Evolutionary conservation across 805 yeast species (phyloP).

Genomic region (Myxozyma udenii): DNA sequence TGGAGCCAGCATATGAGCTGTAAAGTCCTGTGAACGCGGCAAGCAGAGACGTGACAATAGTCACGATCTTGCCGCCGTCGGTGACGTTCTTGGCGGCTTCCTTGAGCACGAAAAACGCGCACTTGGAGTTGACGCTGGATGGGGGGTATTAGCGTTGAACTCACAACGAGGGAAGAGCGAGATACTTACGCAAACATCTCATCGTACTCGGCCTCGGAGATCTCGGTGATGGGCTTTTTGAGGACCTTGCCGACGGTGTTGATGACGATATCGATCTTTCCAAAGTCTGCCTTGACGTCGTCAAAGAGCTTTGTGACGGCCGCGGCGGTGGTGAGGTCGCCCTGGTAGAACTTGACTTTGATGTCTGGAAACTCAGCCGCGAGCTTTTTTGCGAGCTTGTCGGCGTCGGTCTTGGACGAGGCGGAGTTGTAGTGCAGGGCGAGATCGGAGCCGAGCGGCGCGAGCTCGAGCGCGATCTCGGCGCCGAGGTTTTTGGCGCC

Average conservation of each 20-base stretch:
- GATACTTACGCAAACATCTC: slow-evolving; percentile 50
- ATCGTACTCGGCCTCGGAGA: slow-evolving; percentile 55
- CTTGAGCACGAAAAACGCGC: slow-evolving; percentile 60
- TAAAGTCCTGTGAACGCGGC: slow-evolving; percentile 64
- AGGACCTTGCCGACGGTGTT: slow-evolving; percentile 66
- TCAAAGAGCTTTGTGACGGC: slow-evolving; percentile 48
- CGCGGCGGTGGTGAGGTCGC: slow-evolving; percentile 40
- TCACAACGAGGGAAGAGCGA: no score
- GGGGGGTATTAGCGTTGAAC: no score
- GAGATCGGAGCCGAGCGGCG: slow-evolving; percentile 51
- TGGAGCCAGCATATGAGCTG: slow-evolving; percentile 69
- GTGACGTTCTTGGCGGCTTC: slow-evolving; percentile 53
- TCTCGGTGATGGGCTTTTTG: slow-evolving; percentile 57
- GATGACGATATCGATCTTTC: slow-evolving; percentile 59
- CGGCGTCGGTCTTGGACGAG: slow-evolving; percentile 38
- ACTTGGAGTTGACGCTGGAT: slow-evolving; percentile 55
- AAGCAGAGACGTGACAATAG: slow-evolving; percentile 59
- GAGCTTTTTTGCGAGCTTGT: slow-evolving; percentile 18
- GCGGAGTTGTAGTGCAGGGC: slow-evolving; percentile 55
- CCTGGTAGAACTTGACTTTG: no score
- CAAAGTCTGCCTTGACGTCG: slow-evolving; percentile 46
- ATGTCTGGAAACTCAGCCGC: no score
- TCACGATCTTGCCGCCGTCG: slow-evolving; percentile 53
- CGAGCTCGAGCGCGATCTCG: slow-evolving; percentile 52
- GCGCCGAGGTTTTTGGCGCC: slow-evolving; percentile 63